Percentiles rank a stretch among this genome's conserved stretches.
These are phyloP conservation scores for Trematosphaeria pertusa DNA, from an alignment of 2,329 filamentous ascomycete genomes.

Conservation along the genomic window DNA sequence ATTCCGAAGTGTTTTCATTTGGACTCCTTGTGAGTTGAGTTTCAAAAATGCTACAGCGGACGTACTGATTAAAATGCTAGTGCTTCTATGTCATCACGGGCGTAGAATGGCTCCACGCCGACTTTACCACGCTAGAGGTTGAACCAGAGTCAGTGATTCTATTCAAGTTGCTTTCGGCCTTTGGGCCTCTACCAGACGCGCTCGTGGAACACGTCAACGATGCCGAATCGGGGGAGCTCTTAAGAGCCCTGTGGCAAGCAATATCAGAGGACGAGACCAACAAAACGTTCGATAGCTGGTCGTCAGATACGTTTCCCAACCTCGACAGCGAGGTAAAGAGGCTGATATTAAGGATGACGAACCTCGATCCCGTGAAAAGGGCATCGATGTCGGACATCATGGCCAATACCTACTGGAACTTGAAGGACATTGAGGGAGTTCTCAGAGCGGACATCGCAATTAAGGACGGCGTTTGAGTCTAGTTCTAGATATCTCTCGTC, in stretches of 20 bases:
- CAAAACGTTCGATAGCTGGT: conserved; percentile 34
- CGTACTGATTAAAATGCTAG: conserved; percentile 14
- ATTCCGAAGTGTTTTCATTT: conserved; percentile 19
- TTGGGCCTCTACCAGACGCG: conserved; percentile 31
- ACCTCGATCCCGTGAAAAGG: conserved; percentile 38
- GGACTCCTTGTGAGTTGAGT: conserved; percentile 17
- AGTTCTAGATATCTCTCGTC: not conserved
- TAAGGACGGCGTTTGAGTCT: not conserved
- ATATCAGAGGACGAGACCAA: conserved; percentile 16
- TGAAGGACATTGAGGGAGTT: conserved; percentile 8
- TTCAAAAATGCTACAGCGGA: conserved; percentile 8
- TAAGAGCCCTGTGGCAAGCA: conserved; percentile 28
- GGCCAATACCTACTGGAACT: conserved; percentile 13
- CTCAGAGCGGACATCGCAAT: conserved; percentile 1
- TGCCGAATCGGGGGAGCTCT: conserved; percentile 28
- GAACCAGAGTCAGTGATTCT: conserved; percentile 37
- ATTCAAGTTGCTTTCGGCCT: conserved; percentile 31
- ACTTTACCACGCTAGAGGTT: conserved; percentile 30
- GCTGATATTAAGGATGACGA: conserved; percentile 39
- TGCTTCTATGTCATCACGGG: conserved; percentile 33
- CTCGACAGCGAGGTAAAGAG: conserved; percentile 36
- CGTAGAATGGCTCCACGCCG: conserved; percentile 29
- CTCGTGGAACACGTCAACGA: conserved; percentile 37
- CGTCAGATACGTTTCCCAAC: conserved; percentile 35
- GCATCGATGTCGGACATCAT: conserved; percentile 27